Conservation (phyloP, 2,329 filamentous ascomycete species). For the Xenoacremonium recifei region DNA sequence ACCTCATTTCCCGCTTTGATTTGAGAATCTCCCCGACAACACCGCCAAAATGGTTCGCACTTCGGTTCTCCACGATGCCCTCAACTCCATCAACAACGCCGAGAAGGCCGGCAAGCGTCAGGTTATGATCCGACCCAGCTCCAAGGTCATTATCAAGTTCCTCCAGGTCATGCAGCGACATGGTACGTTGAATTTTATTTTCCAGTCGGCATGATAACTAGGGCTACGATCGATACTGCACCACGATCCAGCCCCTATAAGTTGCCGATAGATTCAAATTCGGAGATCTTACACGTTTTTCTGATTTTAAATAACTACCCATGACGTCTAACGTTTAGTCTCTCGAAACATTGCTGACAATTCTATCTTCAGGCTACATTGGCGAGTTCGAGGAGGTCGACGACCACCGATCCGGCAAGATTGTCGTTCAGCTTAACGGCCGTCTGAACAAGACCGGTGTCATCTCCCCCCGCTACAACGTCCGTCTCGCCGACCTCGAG, state of each 20-base stretch:
- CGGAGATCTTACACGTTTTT: slow-evolving; percentile 98
- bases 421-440: slow-evolving; percentile 98
- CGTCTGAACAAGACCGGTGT: slow-evolving; percentile 99
- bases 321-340: slow-evolving; percentile 93
- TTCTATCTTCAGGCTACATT: slow-evolving; percentile 75
- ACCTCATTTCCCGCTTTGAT: slow-evolving; percentile 64
- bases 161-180: slow-evolving; percentile 98
- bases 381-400: slow-evolving; percentile 99
- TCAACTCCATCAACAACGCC: slow-evolving; percentile 99
- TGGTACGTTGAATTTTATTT: slow-evolving; percentile 64
- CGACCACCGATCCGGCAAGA: slow-evolving; percentile 99
- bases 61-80: slow-evolving; percentile 98
- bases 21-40: slow-evolving; percentile 71
- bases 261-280: slow-evolving; percentile 90
- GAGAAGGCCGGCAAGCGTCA: slow-evolving; percentile 99
- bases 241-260: slow-evolving; percentile 99
- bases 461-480: slow-evolving; percentile 99
- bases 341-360: slow-evolving; percentile 79
- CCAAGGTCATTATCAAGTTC: slow-evolving; percentile 99
- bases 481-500: slow-evolving; percentile 95
- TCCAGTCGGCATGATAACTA: slow-evolving; percentile 99
- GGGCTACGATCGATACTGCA: slow-evolving; percentile 76
- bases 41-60: slow-evolving; percentile 97
- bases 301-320: slow-evolving; percentile 43
- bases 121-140: slow-evolving; percentile 95